Evolutionary conservation across 495 filamentous ascomycete genomes (phyloP), one percentile per base, ranked within the genome.

Genomic region (Cryomyces minteri): DNA sequence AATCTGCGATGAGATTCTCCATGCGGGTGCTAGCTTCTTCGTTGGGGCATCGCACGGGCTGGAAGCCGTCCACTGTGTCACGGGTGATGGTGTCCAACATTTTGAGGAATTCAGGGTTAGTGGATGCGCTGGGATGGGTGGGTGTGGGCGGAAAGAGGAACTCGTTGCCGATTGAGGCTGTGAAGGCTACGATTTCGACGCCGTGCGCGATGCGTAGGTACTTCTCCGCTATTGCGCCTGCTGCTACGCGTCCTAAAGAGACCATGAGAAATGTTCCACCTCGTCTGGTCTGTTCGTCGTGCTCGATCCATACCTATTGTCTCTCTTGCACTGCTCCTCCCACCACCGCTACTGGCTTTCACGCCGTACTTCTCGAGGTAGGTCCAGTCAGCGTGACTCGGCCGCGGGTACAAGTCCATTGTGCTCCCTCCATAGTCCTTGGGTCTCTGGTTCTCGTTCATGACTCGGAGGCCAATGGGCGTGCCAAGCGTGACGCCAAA

Each of bases 351-450:
- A 62, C 77, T 84, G 5, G 92, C 86, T 68, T 93, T 90, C 45
- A 96, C 80, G 8, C 90, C 90, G 54, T 98, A 98, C 63, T 98
- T 98, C 67, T 88, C 80, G 40, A 94, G 73, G 62, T 96, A 96
- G 51, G 90, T 98, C 71, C 79, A 94, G 59, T 98, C 90, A 43
- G 90, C 90, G 62, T 98, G 90, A 59, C 79, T 85, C 7, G 90
- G 90, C 32, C 90, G 72, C 8, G 90, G 90, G 71, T 80, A 94
- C 38, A 74, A 61, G 61, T 95, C 85, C 78, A 95, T 98, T 38
- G 88, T 95, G 54, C 76, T 77, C 57, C 77, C 74, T 7, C 82
- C 82, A 59, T 98, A 98, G 68, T 98, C 90, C 58, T 92, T 82
- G 9, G 88, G 90, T 45, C 90, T 66, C 55, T 94, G 87, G 61